Conservation (phyloP, 2,329 filamentous ascomycete species). For the Trichoderma lentiforme region DNA sequence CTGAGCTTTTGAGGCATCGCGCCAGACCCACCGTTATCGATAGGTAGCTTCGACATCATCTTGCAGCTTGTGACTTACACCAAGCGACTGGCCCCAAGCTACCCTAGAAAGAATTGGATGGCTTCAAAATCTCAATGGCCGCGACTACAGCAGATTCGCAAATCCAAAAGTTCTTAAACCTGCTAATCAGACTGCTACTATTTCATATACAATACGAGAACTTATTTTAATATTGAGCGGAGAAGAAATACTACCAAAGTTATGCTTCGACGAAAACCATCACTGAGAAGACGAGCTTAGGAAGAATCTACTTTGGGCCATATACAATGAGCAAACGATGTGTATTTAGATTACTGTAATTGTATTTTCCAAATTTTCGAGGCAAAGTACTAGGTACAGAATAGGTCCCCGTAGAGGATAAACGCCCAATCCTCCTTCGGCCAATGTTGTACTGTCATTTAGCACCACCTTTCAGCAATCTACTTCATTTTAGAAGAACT, state of each 20-base stretch:
- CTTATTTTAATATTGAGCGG: background rate
- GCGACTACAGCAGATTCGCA: background rate
- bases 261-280: background rate
- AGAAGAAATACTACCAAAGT: background rate
- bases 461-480: background rate
- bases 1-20: slow-evolving; percentile 8
- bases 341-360: background rate
- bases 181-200: too few species aligned
- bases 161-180: background rate
- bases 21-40: slow-evolving; percentile 12
- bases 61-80: background rate
- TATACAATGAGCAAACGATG: background rate
- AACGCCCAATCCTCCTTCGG: background rate
- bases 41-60: slow-evolving; percentile 1
- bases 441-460: background rate
- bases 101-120: background rate
- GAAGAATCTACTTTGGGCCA: background rate
- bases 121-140: background rate
- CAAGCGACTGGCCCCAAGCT: background rate
- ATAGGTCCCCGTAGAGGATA: background rate
- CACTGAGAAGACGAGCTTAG: background rate
- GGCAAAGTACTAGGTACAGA: background rate
- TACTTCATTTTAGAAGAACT: background rate
- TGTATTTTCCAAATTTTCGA: background rate
- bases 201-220: background rate